A percentile compares a stretch with the other conserved stretches of the same genome.
Evolutionary conservation across 1,139 yeast genomes (phyloP).

Genomic region (Hansenula sp.): DNA sequence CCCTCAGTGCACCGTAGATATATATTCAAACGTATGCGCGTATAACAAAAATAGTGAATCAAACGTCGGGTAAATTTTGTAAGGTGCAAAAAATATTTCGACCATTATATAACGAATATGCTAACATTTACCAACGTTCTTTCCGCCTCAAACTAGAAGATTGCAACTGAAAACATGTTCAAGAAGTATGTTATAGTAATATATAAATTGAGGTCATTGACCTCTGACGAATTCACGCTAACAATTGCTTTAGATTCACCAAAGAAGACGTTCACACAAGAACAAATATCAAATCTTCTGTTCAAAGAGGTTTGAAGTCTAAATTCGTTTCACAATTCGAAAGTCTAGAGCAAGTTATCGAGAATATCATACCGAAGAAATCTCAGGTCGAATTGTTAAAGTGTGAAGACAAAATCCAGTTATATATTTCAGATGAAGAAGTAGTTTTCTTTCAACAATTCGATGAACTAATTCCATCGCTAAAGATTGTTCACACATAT

Average conservation of each 20-base stretch:
- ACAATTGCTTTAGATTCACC: slow-evolving; percentile 50
- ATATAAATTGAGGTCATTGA: not conserved
- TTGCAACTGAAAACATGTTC: not conserved
- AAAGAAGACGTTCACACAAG: slow-evolving; percentile 87
- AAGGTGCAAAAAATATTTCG: not conserved
- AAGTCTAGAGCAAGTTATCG: slow-evolving; percentile 67
- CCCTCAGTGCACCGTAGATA: too few relatives aligned
- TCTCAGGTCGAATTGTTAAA: slow-evolving; percentile 79
- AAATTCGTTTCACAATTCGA: slow-evolving; percentile 74
- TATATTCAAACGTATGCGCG: too few relatives aligned
- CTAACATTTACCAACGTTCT: not conserved
- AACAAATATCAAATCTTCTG: slow-evolving; percentile 89
- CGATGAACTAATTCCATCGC: slow-evolving; percentile 77
- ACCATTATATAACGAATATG: not conserved
- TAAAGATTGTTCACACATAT: slow-evolving; percentile 75
- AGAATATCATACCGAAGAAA: slow-evolving; percentile 85
- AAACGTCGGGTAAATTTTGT: slow-evolving; percentile 1
- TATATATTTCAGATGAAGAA: slow-evolving; percentile 71
- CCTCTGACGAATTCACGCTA: not conserved
- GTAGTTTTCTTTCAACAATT: slow-evolving; percentile 80
- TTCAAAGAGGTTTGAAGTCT: slow-evolving; percentile 76
- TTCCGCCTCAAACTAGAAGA: not conserved
- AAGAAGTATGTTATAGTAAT: not conserved
- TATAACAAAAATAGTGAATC: not conserved
- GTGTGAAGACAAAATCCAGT: slow-evolving; percentile 84